Percentiles rank a stretch among this genome's conserved stretches.
Evolutionary conservation across 148 eudicot species (phyloP).

Genomic region (Vaccinium darrowii): DNA sequence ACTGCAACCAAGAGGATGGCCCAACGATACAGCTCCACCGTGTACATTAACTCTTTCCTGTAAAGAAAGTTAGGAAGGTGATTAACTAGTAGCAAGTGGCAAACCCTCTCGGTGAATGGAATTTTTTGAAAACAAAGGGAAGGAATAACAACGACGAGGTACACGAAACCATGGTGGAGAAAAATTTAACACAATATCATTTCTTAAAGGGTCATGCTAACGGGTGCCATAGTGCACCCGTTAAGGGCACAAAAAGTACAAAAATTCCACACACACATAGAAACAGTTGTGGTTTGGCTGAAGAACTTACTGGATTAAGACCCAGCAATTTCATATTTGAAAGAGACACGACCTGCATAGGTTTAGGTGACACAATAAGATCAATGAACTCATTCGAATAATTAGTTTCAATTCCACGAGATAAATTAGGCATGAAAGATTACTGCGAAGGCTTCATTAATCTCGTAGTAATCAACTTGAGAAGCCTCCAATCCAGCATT

Average conservation of each 20-base stretch:
- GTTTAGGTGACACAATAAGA: constrained; percentile 1
- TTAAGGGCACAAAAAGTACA: too few relatives aligned
- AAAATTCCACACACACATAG: background rate
- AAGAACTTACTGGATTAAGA: constrained; percentile 64
- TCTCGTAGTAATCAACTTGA: constrained; percentile 85
- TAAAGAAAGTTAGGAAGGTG: constrained; percentile 13
- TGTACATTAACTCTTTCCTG: constrained; percentile 92
- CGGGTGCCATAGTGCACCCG: too few relatives aligned
- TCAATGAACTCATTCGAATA: background rate
- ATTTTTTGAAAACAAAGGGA: background rate
- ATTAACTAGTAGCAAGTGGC: background rate
- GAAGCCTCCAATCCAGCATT: constrained; percentile 84
- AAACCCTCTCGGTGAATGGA: background rate
- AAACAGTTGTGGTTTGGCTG: background rate
- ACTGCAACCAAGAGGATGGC: constrained; percentile 99
- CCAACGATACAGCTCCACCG: constrained; percentile 98
- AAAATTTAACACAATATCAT: background rate
- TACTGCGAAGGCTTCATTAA: constrained; percentile 97
- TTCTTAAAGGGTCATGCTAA: too few relatives aligned
- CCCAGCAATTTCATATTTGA: constrained; percentile 81
- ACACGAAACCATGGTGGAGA: background rate
- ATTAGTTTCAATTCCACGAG: background rate
- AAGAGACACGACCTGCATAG: constrained; percentile 82
- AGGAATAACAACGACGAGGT: background rate
- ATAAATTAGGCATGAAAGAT: constrained; percentile 20